Conservation (phyloP, 2,329 filamentous ascomycete genomes). For the Hypoxylon sp. region DNA sequence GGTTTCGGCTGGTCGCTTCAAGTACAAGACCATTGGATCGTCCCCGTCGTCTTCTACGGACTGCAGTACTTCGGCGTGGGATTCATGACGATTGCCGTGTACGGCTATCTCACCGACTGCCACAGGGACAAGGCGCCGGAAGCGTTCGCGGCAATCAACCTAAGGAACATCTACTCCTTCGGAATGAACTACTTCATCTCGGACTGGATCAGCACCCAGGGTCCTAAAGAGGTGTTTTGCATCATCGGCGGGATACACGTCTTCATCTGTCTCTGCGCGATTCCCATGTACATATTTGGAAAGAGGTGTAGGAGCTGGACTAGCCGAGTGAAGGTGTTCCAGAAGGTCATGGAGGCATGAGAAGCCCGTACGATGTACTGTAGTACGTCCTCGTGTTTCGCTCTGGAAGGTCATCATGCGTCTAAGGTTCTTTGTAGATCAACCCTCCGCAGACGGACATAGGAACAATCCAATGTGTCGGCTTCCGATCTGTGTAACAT, state of each 20-base stretch:
- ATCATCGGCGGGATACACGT: slow-evolving; percentile 47
- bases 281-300: slow-evolving; percentile 47
- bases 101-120: slow-evolving; percentile 48
- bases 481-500: too few species aligned
- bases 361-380: too few species aligned
- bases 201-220: slow-evolving; percentile 45
- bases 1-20: slow-evolving; percentile 46
- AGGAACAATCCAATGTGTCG: too few species aligned
- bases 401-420: too few species aligned
- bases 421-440: too few species aligned
- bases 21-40: slow-evolving; percentile 36
- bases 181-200: slow-evolving; percentile 49
- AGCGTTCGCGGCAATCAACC: slow-evolving; percentile 40
- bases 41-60: slow-evolving; percentile 40
- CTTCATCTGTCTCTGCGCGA: slow-evolving; percentile 45
- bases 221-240: slow-evolving; percentile 45
- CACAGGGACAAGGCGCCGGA: slow-evolving; percentile 46
- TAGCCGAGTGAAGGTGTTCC: slow-evolving; percentile 40
- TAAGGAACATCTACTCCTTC: slow-evolving; percentile 46
- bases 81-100: slow-evolving; percentile 45
- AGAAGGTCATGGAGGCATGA: slow-evolving; percentile 40
- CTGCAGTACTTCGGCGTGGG: slow-evolving; percentile 38
- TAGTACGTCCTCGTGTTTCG: too few species aligned
- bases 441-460: too few species aligned
- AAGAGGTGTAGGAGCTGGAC: slow-evolving; percentile 47